phyloP scores from a whole-genome alignment of 306 rosid genomes.

The Crotalaria pallida region DNA sequence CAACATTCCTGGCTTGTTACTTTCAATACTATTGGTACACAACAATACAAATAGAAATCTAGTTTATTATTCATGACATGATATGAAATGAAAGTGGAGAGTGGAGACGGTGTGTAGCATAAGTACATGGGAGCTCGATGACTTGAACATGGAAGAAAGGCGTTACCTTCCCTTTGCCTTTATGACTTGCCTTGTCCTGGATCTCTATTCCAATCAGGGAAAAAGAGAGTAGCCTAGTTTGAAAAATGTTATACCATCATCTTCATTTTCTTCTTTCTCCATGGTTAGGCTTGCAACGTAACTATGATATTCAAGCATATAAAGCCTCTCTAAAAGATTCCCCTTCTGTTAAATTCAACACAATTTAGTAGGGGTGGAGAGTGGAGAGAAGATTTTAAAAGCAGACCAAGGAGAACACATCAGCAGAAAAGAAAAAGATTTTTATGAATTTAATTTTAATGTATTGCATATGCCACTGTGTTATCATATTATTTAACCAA shows the following conservation, averaged over 20 bases:
- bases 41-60: not conserved
- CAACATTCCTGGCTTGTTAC: not conserved
- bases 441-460: not conserved
- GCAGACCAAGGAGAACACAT: slow-evolving; percentile 34
- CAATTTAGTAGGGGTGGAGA: not conserved
- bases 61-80: slow-evolving; percentile 16
- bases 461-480: no score
- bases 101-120: not conserved
- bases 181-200: slow-evolving; percentile 57
- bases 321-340: slow-evolving; percentile 6
- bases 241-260: not conserved
- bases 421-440: slow-evolving; percentile 14
- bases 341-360: not conserved
- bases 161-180: slow-evolving; percentile 74
- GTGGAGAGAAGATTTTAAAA: not conserved
- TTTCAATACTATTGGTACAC: not conserved
- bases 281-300: not conserved
- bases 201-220: slow-evolving; percentile 31
- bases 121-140: slow-evolving; percentile 2
- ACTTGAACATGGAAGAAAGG: slow-evolving; percentile 56
- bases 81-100: not conserved
- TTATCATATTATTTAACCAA: no score
- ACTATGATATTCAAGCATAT: not conserved
- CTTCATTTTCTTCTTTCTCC: slow-evolving; percentile 47
- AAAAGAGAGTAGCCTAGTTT: slow-evolving; percentile 25